These are phyloP conservation scores for Candida neerlandica DNA, from an alignment of 1,139 yeast genomes.

Conservation along the genomic window DNA sequence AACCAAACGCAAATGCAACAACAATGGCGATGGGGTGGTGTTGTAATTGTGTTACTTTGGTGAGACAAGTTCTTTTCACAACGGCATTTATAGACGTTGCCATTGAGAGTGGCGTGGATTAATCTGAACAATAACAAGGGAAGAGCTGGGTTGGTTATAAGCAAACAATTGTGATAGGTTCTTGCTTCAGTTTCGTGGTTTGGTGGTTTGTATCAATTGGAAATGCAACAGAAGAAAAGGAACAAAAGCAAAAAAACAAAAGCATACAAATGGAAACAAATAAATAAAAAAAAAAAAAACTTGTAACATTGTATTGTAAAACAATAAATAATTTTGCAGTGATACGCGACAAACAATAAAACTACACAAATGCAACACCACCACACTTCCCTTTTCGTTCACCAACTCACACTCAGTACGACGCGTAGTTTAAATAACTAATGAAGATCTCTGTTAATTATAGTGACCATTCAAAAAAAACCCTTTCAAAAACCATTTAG, in stretches of 20 bases:
- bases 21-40: neutral
- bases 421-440: neutral
- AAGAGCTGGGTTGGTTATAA: no score
- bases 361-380: neutral
- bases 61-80: neutral
- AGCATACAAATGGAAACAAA: neutral
- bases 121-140: no score
- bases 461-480: neutral
- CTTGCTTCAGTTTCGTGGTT: neutral
- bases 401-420: no score
- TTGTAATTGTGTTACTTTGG: neutral
- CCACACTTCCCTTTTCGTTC: neutral
- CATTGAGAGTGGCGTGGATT: no score
- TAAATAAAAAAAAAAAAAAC: neutral
- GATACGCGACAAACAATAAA: slow-evolving; percentile 2
- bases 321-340: neutral
- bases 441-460: neutral
- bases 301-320: neutral
- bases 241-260: neutral
- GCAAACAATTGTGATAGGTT: neutral
- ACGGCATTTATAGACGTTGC: neutral
- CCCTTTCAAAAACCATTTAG: neutral
- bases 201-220: neutral
- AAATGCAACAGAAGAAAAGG: neutral
- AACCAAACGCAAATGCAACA: neutral